Evolutionary conservation across 371 early-diverging fungal genomes (phyloP).

Genomic region (Choanephora cucurbitarum): DNA sequence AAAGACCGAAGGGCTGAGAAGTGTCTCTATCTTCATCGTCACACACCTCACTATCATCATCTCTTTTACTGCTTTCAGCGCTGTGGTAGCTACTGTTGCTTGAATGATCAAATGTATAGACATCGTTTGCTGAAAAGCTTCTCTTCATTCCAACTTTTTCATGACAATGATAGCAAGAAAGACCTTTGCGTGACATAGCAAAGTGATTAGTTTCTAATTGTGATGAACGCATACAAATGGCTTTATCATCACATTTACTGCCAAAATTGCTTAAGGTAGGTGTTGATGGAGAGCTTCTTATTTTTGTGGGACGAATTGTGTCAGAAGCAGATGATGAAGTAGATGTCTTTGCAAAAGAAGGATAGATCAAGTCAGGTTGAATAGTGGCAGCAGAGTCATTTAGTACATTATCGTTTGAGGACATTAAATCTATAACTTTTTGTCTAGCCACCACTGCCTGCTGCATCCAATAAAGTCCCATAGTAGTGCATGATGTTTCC

Average conservation of each 20-base stretch:
- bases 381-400: conserved; percentile 1
- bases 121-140: neutral
- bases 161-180: neutral
- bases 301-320: neutral
- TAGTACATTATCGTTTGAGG: neutral
- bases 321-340: neutral
- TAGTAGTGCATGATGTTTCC: conserved; percentile 2
- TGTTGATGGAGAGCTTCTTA: conserved; percentile 14
- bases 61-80: neutral
- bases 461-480: conserved; percentile 15
- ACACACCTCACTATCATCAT: neutral
- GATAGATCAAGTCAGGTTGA: neutral
- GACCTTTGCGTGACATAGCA: neutral
- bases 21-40: no score
- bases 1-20: no score
- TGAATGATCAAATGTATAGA: neutral
- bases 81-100: no score
- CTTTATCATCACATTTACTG: neutral
- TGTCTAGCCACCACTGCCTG: conserved; percentile 13
- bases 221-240: neutral
- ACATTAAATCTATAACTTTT: conserved; percentile 1
- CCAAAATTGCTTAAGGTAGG: conserved; percentile 3
- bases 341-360: neutral
- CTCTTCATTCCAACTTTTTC: neutral
- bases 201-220: neutral